Evolutionary conservation across 2,329 filamentous ascomycete species (phyloP), one percentile per base, ranked within the genome.

Genomic region (Alternaria postmessia): DNA sequence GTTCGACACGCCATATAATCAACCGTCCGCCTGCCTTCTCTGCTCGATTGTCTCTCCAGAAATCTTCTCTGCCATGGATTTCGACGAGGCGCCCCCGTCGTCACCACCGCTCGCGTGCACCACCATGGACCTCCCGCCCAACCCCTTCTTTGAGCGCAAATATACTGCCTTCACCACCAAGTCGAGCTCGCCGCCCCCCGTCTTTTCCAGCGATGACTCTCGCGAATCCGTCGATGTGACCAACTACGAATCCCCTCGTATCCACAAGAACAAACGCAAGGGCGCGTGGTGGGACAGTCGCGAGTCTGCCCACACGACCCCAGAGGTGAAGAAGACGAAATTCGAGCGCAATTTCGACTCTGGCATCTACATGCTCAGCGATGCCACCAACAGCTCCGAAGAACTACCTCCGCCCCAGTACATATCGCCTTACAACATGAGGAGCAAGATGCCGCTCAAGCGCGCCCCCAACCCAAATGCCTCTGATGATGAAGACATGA

Each of bases 191-290:
- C 70, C 73, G 14, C 71, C 73, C 9, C 71, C 75, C 1, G 57
- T 77, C 0, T 78, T 78, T 60, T 78, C 75, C 18, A 75, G 72
- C 36, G 73, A 76, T 38, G 74, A 72, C 30, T 71, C 75, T 1
- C 58, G 63, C 4, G 73, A 74, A 22, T 70, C 64, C 2, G 70
- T 66, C 4, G 75, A 76, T 39, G 61, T 74, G 16, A 62, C 62
- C 30, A 76, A 77, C 39, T 78, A 78, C 47, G 61, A 71, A 30
- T 71, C 73, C 1, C 75, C 73, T 6, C 72, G 75, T 18, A 66
- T 72, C 20, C 59, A 65, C 54, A 78, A 78, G 62, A 67, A 74
- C 43, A 78, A 78, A 54, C 70, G 69, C 51, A 68, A 66, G 52
- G 74, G 74, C 48, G 58, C 70, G 11, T 78, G 75, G 75, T 77